Evolutionary conservation across 768 basidiomycete genomes (phyloP).

Genomic region (Punctularia strigosozonata): DNA sequence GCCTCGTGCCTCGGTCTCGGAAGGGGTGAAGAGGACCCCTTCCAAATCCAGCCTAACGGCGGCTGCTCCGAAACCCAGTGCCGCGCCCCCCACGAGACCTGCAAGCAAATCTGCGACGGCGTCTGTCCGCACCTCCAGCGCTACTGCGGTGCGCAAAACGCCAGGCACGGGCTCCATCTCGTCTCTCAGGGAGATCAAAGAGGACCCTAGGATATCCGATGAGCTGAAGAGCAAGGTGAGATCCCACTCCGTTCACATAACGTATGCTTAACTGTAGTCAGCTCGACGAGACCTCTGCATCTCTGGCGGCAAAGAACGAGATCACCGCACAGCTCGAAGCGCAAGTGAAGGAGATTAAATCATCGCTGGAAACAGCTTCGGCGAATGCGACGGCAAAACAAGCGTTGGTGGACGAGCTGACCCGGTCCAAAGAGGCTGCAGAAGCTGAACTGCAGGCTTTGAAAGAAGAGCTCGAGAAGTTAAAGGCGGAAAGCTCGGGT

Average conservation of each 20-base stretch:
- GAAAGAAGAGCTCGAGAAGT: no score
- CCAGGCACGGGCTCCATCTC: constrained; percentile 50
- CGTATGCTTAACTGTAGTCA: constrained; percentile 16
- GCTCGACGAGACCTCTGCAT: constrained; percentile 49
- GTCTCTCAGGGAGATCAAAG: constrained; percentile 62
- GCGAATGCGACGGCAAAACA: constrained; percentile 37
- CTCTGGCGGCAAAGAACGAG: constrained; percentile 39
- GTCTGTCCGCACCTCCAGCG: constrained; percentile 21
- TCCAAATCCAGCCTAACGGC: constrained; percentile 29
- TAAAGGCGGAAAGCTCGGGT: not conserved
- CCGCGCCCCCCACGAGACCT: constrained; percentile 12
- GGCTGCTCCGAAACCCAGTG: constrained; percentile 1
- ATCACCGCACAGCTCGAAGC: constrained; percentile 40
- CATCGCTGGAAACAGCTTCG: constrained; percentile 33
- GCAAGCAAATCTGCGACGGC: constrained; percentile 20
- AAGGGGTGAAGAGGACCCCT: constrained; percentile 42
- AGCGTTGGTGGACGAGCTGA: constrained; percentile 32
- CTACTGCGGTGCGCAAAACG: constrained; percentile 27
- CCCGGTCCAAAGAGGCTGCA: constrained; percentile 29
- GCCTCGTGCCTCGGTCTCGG: constrained; percentile 60
- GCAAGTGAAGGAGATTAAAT: constrained; percentile 36
- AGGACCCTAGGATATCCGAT: constrained; percentile 42
- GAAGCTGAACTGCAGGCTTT: constrained; percentile 20
- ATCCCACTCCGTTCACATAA: not conserved
- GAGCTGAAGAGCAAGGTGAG: constrained; percentile 52